These are phyloP conservation scores for Gonapodya sp. DNA, from an alignment of 192 early-diverging fungal species.

Conservation along the genomic window DNA sequence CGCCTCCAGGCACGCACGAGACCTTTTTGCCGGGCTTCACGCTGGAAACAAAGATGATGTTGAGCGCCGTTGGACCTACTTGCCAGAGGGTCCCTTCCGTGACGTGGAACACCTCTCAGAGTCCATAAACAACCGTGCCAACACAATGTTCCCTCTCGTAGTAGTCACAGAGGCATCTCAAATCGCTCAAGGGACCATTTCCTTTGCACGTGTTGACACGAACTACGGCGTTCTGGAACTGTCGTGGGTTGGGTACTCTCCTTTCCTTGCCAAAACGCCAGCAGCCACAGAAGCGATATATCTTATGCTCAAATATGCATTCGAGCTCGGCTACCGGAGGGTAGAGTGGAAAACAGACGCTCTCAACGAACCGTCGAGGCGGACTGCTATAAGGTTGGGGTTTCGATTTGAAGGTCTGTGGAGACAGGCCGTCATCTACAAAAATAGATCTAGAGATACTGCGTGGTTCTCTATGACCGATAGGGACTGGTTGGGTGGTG, in stretches of 20 bases:
- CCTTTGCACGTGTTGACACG: not conserved
- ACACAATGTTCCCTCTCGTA: not conserved
- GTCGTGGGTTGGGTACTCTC: not conserved
- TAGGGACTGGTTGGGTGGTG: conserved; percentile 9
- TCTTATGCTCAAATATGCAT: not conserved
- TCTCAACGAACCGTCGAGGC: conserved; percentile 13
- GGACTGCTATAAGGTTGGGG: conserved; percentile 14
- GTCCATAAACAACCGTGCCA: not conserved
- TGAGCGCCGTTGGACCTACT: not conserved
- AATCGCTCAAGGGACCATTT: not conserved
- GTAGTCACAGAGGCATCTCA: not conserved
- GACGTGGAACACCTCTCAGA: not conserved
- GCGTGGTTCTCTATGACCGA: conserved; percentile 14
- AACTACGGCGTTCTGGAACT: not conserved
- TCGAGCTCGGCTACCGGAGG: conserved; percentile 9
- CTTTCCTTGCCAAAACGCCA: not conserved
- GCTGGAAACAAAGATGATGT: not conserved
- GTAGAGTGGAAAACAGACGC: conserved; percentile 21
- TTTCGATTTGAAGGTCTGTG: conserved; percentile 21
- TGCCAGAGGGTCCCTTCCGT: not conserved
- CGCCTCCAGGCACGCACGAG: not conserved
- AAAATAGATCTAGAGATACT: conserved; percentile 12
- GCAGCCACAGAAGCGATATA: not conserved
- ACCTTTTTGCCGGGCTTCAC: not conserved
- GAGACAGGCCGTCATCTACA: conserved; percentile 17